Conservation (phyloP, 805 yeast genomes). For the Kodamaea fukazawae region DNA sequence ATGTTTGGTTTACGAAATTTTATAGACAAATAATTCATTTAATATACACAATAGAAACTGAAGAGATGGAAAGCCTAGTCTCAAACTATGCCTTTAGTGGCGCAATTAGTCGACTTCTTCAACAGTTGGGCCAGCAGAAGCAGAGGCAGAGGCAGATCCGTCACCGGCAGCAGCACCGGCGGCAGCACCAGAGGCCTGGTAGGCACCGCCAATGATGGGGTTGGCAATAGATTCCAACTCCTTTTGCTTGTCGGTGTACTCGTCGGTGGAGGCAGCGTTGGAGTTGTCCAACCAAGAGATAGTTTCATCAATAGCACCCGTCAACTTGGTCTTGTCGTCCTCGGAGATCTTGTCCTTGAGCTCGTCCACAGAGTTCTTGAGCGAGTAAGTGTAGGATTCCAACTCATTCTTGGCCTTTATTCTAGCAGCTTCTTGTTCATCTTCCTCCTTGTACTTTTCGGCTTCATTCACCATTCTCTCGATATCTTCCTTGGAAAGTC, state of each 20-base stretch:
- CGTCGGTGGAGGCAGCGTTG: conserved; percentile 41
- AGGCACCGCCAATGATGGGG: conserved; percentile 37
- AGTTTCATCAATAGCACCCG: conserved; percentile 41
- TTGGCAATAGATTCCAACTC: conserved; percentile 41
- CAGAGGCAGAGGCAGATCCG: conserved; percentile 21
- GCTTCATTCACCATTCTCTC: conserved; percentile 98
- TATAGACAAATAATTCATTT: no score
- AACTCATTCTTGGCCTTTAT: conserved; percentile 84
- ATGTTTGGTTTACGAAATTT: conserved; percentile 24
- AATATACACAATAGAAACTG: no score
- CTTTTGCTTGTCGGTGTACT: conserved; percentile 39
- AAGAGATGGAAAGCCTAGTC: neutral
- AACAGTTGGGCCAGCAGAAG: conserved; percentile 38
- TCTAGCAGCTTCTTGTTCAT: conserved; percentile 75
- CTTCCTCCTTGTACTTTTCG: conserved; percentile 91
- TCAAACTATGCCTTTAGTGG: conserved; percentile 5
- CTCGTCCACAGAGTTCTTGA: conserved; percentile 65
- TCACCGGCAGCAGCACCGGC: conserved; percentile 51
- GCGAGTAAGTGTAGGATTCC: conserved; percentile 83
- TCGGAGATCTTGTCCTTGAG: conserved; percentile 43
- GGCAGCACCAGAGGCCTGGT: conserved; percentile 25
- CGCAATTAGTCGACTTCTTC: conserved; percentile 39
- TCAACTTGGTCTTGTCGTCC: conserved; percentile 52
- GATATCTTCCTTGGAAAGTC: conserved; percentile 89
- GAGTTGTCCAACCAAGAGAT: conserved; percentile 39